These are phyloP conservation scores for Wickerhamiella alocasiicola DNA, from an alignment of 805 yeast genomes.

Conservation along the genomic window DNA sequence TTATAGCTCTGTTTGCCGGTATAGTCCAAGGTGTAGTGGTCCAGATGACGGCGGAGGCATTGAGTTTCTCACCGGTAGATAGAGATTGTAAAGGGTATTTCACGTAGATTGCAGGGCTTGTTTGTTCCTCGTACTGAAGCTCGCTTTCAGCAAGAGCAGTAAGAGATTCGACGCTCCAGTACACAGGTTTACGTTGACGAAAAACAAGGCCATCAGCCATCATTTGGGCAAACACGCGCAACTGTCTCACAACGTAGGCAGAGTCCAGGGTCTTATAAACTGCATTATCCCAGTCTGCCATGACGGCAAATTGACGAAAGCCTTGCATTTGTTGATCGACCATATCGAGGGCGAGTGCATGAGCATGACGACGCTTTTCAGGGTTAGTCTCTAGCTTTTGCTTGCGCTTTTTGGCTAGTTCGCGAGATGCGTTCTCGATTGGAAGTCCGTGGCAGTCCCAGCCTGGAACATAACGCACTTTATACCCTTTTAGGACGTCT, in stretches of 20 bases:
- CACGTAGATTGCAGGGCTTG: constrained; percentile 13
- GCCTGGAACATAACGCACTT: constrained; percentile 72
- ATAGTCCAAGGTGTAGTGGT: constrained; percentile 99
- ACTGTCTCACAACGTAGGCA: constrained; percentile 62
- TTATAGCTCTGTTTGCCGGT: constrained; percentile 74
- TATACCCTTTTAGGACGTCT: constrained; percentile 49
- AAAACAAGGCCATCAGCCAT: constrained; percentile 55
- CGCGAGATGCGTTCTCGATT: constrained; percentile 74
- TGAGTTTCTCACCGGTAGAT: neutral
- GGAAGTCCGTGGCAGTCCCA: constrained; percentile 99
- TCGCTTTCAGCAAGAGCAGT: constrained; percentile 97
- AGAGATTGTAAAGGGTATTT: constrained; percentile 12
- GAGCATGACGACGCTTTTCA: constrained; percentile 54
- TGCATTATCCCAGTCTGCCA: constrained; percentile 61
- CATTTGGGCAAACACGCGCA: constrained; percentile 54
- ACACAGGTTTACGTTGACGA: constrained; percentile 87
- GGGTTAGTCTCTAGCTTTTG: constrained; percentile 26
- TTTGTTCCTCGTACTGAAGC: constrained; percentile 65
- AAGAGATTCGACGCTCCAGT: constrained; percentile 89
- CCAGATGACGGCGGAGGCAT: constrained; percentile 47
- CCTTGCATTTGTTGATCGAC: constrained; percentile 48
- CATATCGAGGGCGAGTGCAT: constrained; percentile 55
- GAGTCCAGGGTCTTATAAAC: constrained; percentile 58
- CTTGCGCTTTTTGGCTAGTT: constrained; percentile 30
- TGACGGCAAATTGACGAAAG: constrained; percentile 60